Conservation (phyloP, 768 basidiomycete species). For the Russula dissimulans region DNA sequence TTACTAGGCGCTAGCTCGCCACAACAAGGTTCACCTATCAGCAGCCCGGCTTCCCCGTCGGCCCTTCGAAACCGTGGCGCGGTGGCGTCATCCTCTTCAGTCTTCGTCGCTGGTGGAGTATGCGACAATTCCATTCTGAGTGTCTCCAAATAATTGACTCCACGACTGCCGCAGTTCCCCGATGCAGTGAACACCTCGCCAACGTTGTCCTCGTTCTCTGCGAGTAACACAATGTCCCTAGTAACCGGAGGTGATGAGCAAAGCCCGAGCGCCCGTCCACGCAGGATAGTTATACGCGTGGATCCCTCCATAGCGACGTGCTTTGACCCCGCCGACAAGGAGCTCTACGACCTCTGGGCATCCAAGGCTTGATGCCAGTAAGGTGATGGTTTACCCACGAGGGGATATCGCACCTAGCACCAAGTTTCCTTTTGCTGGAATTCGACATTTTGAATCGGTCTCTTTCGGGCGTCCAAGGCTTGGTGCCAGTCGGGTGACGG, state of each 20-base stretch:
- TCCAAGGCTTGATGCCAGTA: slow-evolving; percentile 29
- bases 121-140: background rate
- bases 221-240: background rate
- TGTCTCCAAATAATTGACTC: background rate
- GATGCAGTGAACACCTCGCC: slow-evolving; percentile 12
- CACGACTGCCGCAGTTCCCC: background rate
- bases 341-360: slow-evolving; percentile 72
- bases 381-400: background rate
- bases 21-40: background rate
- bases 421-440: too few relatives aligned
- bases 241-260: background rate
- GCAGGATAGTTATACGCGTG: slow-evolving; percentile 43
- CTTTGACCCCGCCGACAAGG: slow-evolving; percentile 68
- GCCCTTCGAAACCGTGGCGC: slow-evolving; percentile 4
- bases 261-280: slow-evolving; percentile 21
- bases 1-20: background rate
- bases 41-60: background rate
- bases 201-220: slow-evolving; percentile 10
- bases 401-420: too few relatives aligned
- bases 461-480: too few relatives aligned
- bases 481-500: too few relatives aligned
- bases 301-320: slow-evolving; percentile 62
- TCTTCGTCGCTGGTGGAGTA: slow-evolving; percentile 11
- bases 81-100: background rate
- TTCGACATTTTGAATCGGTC: too few relatives aligned